Evolutionary conservation across 768 basidiomycete species (phyloP), one percentile per base, ranked within the genome.

Genomic region (Wakefieldia striispora): DNA sequence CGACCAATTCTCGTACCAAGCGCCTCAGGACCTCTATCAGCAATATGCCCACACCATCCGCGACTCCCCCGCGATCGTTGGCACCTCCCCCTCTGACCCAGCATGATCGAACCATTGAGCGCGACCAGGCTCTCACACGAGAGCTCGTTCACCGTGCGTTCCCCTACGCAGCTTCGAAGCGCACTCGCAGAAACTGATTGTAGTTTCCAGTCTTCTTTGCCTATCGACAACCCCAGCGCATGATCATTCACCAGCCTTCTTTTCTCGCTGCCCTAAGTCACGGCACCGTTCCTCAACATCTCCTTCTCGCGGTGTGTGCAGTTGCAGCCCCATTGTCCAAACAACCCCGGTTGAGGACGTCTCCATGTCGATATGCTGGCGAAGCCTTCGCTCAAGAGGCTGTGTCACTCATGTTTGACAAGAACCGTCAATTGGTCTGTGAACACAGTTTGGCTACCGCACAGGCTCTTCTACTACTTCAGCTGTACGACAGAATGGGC

Each of bases 161-260:
- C 21, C 17, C 19, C 6, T 24, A 27, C 1, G 19, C 29, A 6
- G 29, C n/a, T 27, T 4, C 19, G 33, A 49, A 9, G 10, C 36
- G 17, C 24, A 14, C 19, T 20, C 24, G 20, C 38, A 43, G 20
- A 31, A 31, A 27, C 43, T 57, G 20, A 61, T 9, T 16, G 2
- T 27, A 40, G 47, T 42, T 31, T 36, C 35, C 58, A 91, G 88
- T 91, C 10, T 91, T 91, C 67, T 91, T 91, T 65, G 77, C 89
- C 21, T 86, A 87, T 64, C 85, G 84, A 56, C 86, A 91, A 61
- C 89, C 89, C 20, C 81, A 83, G 53, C 80, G 85, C 33, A 76
- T 83, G 57, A 75, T 91, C 52, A 79, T 92, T 40, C 90, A 92
- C 68, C 87, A 87, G 45, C 84, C 90, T 19, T 82, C 84, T 8